phyloP scores from a whole-genome alignment of 2,329 filamentous ascomycete genomes.

The Ampelomyces quisqualis region DNA sequence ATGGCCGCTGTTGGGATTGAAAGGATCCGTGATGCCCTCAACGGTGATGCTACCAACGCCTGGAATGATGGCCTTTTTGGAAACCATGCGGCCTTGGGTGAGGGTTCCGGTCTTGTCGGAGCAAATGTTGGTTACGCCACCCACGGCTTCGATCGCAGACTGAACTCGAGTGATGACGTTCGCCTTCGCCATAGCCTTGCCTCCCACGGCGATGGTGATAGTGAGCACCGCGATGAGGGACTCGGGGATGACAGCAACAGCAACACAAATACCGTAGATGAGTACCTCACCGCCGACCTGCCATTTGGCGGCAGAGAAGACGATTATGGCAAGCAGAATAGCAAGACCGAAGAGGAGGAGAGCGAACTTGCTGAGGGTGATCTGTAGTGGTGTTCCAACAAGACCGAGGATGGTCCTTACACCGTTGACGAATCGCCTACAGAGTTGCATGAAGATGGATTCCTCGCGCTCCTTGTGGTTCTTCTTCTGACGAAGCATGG shows the following conservation, averaged over 20 bases:
- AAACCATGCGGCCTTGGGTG: conserved; percentile 46
- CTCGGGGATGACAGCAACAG: conserved; percentile 51
- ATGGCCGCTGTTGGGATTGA: conserved; percentile 39
- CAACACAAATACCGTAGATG: conserved; percentile 52
- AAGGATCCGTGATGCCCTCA: conserved; percentile 39
- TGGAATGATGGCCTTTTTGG: conserved; percentile 42
- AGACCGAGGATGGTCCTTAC: conserved; percentile 61
- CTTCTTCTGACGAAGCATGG: conserved; percentile 62
- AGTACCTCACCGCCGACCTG: conserved; percentile 47
- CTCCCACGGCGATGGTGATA: conserved; percentile 59
- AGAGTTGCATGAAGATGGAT: conserved; percentile 40
- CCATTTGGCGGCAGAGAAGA: conserved; percentile 62
- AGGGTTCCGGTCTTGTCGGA: conserved; percentile 46
- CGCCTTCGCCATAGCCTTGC: conserved; percentile 45
- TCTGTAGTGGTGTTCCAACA: conserved; percentile 79
- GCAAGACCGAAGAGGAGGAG: conserved; percentile 76
- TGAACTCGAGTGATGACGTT: conserved; percentile 46
- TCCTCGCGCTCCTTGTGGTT: conserved; percentile 54
- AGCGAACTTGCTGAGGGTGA: conserved; percentile 82
- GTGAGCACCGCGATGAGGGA: conserved; percentile 66
- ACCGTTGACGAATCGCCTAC: conserved; percentile 37
- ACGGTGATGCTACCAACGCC: conserved; percentile 38
- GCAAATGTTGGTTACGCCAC: conserved; percentile 47
- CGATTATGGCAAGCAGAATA: conserved; percentile 68
- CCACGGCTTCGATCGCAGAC: conserved; percentile 44